phyloP scores from a whole-genome alignment of 2,329 filamentous ascomycete genomes.

The Pseudopithomyces chartarum region DNA sequence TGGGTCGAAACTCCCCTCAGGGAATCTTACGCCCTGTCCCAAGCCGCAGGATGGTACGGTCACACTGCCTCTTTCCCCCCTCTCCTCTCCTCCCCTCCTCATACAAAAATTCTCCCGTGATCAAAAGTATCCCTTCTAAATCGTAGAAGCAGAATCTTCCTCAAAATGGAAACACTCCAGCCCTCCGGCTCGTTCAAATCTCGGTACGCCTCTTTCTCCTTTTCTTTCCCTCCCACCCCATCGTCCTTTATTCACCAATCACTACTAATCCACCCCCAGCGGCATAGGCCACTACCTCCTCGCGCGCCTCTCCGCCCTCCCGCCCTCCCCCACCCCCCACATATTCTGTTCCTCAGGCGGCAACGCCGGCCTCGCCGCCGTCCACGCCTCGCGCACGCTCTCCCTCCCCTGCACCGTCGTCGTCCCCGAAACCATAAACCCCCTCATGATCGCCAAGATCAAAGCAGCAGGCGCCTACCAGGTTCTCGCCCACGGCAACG shows the following conservation, averaged over 20 bases:
- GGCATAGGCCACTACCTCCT: constrained; percentile 76
- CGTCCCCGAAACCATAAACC: constrained; percentile 68
- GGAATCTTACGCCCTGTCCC: constrained; percentile 68
- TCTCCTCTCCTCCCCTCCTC: not conserved
- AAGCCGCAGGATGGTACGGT: constrained; percentile 72
- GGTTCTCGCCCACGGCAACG: constrained; percentile 70
- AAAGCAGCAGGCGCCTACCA: constrained; percentile 67
- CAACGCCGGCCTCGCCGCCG: constrained; percentile 83
- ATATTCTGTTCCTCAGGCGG: constrained; percentile 84
- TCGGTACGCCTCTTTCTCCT: constrained; percentile 28
- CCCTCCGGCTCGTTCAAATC: constrained; percentile 89
- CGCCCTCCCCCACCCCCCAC: constrained; percentile 51
- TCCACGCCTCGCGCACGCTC: constrained; percentile 70
- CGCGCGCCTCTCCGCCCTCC: constrained; percentile 49
- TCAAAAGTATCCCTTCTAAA: constrained; percentile 44
- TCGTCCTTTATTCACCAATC: not conserved
- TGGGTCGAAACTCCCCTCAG: constrained; percentile 76
- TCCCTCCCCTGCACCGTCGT: constrained; percentile 74
- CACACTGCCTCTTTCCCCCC: constrained; percentile 24
- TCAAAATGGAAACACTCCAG: constrained; percentile 85
- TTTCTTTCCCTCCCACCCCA: not conserved
- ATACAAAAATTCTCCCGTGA: constrained; percentile 8
- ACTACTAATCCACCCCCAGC: constrained; percentile 23
- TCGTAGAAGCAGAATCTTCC: constrained; percentile 70
- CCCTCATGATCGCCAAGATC: constrained; percentile 74